A percentile compares a stretch with the other conserved stretches of the same genome.
Conservation (phyloP, 2,329 filamentous ascomycete species). For the Orbilia brochopaga region DNA sequence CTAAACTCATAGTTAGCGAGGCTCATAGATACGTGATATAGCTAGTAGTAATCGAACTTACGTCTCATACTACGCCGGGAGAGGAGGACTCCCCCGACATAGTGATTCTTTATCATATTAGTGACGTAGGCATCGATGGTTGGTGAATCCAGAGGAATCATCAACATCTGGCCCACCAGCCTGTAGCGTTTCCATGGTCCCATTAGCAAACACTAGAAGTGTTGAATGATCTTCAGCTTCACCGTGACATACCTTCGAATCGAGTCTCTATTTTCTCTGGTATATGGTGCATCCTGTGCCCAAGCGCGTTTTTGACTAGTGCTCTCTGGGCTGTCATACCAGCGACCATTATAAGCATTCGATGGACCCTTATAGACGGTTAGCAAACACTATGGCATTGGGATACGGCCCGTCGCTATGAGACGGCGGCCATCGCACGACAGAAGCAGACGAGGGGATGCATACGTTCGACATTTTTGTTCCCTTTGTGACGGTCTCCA, state of each 20-base stretch:
- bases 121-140: constrained; percentile 34
- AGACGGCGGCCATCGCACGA: constrained; percentile 20
- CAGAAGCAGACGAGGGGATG: background rate
- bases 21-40: background rate
- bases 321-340: constrained; percentile 46
- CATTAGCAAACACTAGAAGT: too few relatives aligned
- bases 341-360: constrained; percentile 36
- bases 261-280: constrained; percentile 43
- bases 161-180: constrained; percentile 76
- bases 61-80: constrained; percentile 86
- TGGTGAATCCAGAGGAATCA: constrained; percentile 63
- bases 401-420: background rate
- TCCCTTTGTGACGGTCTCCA: constrained; percentile 37
- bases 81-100: constrained; percentile 84
- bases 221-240: background rate
- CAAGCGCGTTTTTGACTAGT: constrained; percentile 48
- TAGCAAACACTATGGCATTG: constrained; percentile 4
- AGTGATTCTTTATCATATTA: constrained; percentile 75
- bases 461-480: constrained; percentile 46
- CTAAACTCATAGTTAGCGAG: constrained; percentile 61
- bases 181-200: constrained; percentile 54
- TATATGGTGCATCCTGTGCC: constrained; percentile 47
- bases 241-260: constrained; percentile 34
- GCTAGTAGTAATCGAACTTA: constrained; percentile 57
- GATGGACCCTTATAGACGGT: constrained; percentile 17